Percentiles rank a stretch among this genome's conserved stretches.
Conservation (phyloP, 2,329 filamentous ascomycete genomes). For the Fusarium sp. region DNA sequence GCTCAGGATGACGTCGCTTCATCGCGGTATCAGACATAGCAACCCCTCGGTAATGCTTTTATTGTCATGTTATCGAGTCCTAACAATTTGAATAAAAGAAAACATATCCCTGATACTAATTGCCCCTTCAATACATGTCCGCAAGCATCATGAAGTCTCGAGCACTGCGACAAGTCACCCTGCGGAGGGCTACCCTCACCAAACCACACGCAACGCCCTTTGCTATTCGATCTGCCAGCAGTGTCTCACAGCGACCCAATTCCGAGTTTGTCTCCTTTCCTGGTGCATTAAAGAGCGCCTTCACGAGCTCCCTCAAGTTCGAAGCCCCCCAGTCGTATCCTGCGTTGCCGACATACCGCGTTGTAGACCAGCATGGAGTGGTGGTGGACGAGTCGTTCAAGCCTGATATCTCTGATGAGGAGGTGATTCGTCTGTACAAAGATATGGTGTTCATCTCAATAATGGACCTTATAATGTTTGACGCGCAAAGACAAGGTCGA, state of each 20-base stretch:
- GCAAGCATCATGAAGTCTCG: conserved; percentile 49
- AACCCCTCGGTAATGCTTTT: conserved; percentile 41
- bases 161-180: conserved; percentile 47
- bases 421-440: conserved; percentile 69
- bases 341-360: conserved; percentile 89
- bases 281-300: conserved; percentile 93
- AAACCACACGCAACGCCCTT: conserved; percentile 37
- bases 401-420: conserved; percentile 74
- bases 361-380: conserved; percentile 87
- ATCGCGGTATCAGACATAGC: conserved; percentile 32
- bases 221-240: conserved; percentile 56
- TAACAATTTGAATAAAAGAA: conserved; percentile 20
- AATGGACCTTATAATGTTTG: conserved; percentile 98
- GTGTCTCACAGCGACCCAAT: conserved; percentile 66
- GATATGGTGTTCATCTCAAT: conserved; percentile 78
- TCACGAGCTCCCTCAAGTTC: conserved; percentile 83
- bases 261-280: conserved; percentile 78
- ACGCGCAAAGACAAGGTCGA: conserved; percentile 93
- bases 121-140: conserved; percentile 5
- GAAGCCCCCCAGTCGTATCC: conserved; percentile 76
- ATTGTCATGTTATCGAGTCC: conserved; percentile 15
- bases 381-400: conserved; percentile 79
- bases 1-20: conserved; percentile 49
- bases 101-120: conserved; percentile 8
- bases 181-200: conserved; percentile 44